A percentile compares a stretch with the other conserved stretches of the same genome.
These are phyloP conservation scores for Sideroxylon spinosum DNA, from an alignment of 179 eudicot genomes.

Conservation along the genomic window DNA sequence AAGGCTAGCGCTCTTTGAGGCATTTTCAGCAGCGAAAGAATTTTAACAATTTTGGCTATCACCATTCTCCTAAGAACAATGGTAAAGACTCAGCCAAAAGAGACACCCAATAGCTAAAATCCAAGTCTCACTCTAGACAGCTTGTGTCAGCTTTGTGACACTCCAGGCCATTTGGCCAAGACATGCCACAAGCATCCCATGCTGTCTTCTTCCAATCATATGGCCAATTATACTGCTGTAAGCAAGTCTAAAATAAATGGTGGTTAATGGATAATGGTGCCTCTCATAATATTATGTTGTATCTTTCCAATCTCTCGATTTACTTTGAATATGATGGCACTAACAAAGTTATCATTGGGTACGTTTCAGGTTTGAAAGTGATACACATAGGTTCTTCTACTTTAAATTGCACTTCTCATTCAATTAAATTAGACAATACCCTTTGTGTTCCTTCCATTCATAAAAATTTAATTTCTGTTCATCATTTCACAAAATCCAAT, in stretches of 20 bases:
- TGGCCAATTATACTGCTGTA: neutral
- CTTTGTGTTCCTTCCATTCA: neutral
- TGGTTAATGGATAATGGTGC: conserved; percentile 9
- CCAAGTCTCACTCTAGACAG: no score
- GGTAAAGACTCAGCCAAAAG: neutral
- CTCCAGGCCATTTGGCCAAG: neutral
- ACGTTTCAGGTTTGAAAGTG: neutral
- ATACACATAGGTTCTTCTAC: conserved; percentile 8
- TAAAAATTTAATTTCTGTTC: neutral
- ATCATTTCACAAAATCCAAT: neutral
- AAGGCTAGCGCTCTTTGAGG: no score
- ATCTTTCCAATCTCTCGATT: neutral
- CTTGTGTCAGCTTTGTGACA: neutral
- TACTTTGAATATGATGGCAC: neutral
- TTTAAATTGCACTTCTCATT: neutral
- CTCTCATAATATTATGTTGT: conserved; percentile 10
- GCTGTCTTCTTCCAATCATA: neutral
- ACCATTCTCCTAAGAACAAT: neutral
- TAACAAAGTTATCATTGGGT: neutral
- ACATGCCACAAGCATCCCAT: neutral
- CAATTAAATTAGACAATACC: neutral
- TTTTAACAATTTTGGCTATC: neutral
- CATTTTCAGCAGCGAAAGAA: neutral
- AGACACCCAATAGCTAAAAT: no score
- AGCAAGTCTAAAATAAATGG: neutral